These are phyloP conservation scores for Monosporozyma siamensis DNA, from an alignment of 805 yeast species.

Conservation along the genomic window DNA sequence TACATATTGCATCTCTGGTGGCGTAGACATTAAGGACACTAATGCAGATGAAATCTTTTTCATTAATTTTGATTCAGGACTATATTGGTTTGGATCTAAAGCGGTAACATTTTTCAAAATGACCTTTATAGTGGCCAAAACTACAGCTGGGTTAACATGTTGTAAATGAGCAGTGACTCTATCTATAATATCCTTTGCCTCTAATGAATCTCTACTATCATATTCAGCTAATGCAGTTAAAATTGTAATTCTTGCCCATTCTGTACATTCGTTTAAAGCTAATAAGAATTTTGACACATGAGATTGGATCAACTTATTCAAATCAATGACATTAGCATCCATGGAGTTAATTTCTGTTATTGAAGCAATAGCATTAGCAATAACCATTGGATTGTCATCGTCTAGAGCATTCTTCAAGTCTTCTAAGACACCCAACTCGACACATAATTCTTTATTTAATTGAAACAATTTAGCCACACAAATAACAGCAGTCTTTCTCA, in stretches of 20 bases:
- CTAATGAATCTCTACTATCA: slow-evolving; percentile 43
- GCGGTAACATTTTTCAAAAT: slow-evolving; percentile 58
- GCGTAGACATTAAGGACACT: slow-evolving; percentile 76
- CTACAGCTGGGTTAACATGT: slow-evolving; percentile 95
- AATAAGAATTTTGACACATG: slow-evolving; percentile 53
- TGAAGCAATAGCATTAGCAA: slow-evolving; percentile 86
- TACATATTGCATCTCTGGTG: slow-evolving; percentile 92
- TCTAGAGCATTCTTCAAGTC: slow-evolving; percentile 56
- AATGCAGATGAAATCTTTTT: slow-evolving; percentile 76
- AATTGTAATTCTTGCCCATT: slow-evolving; percentile 95
- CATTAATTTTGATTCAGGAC: slow-evolving; percentile 31
- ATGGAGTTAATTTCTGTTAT: slow-evolving; percentile 71
- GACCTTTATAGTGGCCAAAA: slow-evolving; percentile 73
- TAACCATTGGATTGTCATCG: slow-evolving; percentile 94
- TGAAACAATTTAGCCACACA: slow-evolving; percentile 95
- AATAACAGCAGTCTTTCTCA: slow-evolving; percentile 93
- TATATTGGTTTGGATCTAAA: slow-evolving; percentile 28
- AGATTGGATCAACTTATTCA: slow-evolving; percentile 31
- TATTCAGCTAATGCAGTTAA: slow-evolving; percentile 74
- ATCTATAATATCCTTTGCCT: slow-evolving; percentile 79
- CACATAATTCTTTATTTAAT: slow-evolving; percentile 65
- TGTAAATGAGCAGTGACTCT: slow-evolving; percentile 90
- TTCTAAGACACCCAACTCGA: slow-evolving; percentile 79
- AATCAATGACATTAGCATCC: slow-evolving; percentile 44
- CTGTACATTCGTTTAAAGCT: slow-evolving; percentile 94